Conservation (phyloP, 1,284 basidiomycete species). For the Cerioporus squamosus region DNA sequence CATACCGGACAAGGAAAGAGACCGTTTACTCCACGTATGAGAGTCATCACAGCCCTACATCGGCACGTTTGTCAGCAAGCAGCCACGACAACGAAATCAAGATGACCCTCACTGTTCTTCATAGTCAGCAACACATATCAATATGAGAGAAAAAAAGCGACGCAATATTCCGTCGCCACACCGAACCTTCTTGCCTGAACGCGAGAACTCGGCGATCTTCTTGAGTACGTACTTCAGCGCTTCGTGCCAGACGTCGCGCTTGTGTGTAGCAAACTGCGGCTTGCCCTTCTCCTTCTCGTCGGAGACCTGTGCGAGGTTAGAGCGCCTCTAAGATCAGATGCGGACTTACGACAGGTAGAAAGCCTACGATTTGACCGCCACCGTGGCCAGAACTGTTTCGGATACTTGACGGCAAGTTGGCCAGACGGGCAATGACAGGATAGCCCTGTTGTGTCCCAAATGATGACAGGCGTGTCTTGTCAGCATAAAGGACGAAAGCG, state of each 20-base stretch:
- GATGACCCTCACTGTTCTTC: conserved; percentile 29
- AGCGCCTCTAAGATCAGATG: conserved; percentile 19
- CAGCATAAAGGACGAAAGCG: conserved; percentile 31
- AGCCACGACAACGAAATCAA: neutral
- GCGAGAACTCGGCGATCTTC: conserved; percentile 16
- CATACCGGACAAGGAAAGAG: conserved; percentile 23
- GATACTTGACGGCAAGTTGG: conserved; percentile 42
- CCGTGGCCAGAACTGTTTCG: conserved; percentile 42
- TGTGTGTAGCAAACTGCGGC: conserved; percentile 25
- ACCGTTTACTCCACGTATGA: conserved; percentile 18
- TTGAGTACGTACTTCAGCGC: conserved; percentile 26
- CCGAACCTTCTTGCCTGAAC: conserved; percentile 18
- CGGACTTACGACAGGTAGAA: conserved; percentile 12
- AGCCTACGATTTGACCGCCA: conserved; percentile 44
- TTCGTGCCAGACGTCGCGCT: conserved; percentile 35
- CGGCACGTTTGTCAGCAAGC: neutral
- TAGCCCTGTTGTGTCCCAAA: conserved; percentile 49
- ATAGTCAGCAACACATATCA: conserved; percentile 38
- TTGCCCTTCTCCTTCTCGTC: conserved; percentile 23
- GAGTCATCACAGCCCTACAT: conserved; percentile 19
- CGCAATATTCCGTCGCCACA: conserved; percentile 29
- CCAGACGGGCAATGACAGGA: conserved; percentile 43
- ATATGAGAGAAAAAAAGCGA: conserved; percentile 32
- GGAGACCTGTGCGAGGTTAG: conserved; percentile 1
- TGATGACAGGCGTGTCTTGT: conserved; percentile 48